Evolutionary conservation across 108 stramenopile genomes (phyloP), one percentile per base, ranked within the genome.

Genomic region (Stephanodiscus minutulus): DNA sequence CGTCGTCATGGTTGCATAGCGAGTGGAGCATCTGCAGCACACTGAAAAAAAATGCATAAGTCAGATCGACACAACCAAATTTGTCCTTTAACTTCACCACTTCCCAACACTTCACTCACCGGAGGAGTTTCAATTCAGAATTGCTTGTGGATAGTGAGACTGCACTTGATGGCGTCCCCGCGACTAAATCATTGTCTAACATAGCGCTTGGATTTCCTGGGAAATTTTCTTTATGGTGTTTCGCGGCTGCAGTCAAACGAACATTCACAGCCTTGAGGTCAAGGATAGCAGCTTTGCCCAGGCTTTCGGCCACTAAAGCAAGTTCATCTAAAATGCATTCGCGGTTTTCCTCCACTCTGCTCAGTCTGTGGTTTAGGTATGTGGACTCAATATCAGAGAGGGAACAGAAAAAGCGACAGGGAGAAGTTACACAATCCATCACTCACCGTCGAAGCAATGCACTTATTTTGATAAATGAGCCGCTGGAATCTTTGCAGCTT

Each of bases 1-100:
- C 64, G 13, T 68, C 76, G 20, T 87, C 90, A 17, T 88, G 80
- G 31, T 76, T 64, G 44, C 92, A 91, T 24, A 97, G 76, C 12
- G 87, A 73, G 47, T 87, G 81, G 17, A 97, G 79, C 21, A 92
- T 93, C 72, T 96, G 95, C 22, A 97, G 79, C 11, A 97, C 96
- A 13, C 31, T 33, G 31, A 33, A 33, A 33, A 33, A 5, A 33
- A 4, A 2, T 2, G 31, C 31, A 33, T 33, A 33, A 33, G 3
- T 33, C 31, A 33, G 31, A 33, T 33, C 31, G 31, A 33, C 31
- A 33, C 31, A 33, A 4, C 31, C 5, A 33, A 4, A 33, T 33
- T 33, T 5, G 31, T 33, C 31, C 31, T 33, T 2, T 4, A 33
- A 33, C 31, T 4, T 33, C 31, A 33, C 2, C 31, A 33, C 31